phyloP scores from a whole-genome alignment of 495 filamentous ascomycete genomes.

The Pseudevernia furfuracea region DNA sequence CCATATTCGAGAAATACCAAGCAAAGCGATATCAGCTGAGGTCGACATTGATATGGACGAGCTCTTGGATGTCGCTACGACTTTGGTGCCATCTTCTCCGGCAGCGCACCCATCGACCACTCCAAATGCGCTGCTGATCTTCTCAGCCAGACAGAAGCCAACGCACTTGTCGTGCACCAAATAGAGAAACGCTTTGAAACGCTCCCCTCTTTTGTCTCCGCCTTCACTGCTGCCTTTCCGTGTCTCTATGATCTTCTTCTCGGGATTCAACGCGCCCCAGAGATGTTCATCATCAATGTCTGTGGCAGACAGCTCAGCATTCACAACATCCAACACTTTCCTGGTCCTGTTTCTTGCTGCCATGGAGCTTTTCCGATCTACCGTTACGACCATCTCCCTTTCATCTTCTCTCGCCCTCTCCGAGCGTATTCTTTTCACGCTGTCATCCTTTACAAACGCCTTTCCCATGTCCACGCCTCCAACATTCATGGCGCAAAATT shows the following conservation, averaged over 20 bases:
- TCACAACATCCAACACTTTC: constrained; percentile 59
- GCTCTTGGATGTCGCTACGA: constrained; percentile 26
- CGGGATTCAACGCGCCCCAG: constrained; percentile 48
- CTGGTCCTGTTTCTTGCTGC: constrained; percentile 50
- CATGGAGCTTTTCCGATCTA: constrained; percentile 47
- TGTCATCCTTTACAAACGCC: constrained; percentile 40
- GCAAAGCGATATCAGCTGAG: constrained; percentile 42
- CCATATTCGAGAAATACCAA: constrained; percentile 69
- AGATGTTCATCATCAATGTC: constrained; percentile 51
- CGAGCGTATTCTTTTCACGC: constrained; percentile 41
- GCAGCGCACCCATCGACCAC: constrained; percentile 37
- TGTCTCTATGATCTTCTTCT: constrained; percentile 29
- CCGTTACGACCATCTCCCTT: constrained; percentile 46
- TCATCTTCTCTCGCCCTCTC: constrained; percentile 43
- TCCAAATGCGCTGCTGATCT: constrained; percentile 50
- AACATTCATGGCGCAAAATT: constrained; percentile 59
- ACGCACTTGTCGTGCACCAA: constrained; percentile 57
- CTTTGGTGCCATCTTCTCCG: constrained; percentile 23
- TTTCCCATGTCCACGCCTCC: constrained; percentile 58
- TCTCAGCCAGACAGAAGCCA: constrained; percentile 58
- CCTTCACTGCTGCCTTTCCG: constrained; percentile 8
- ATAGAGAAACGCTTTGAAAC: constrained; percentile 59
- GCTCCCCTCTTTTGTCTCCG: constrained; percentile 34
- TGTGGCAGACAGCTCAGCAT: constrained; percentile 56
- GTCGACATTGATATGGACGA: constrained; percentile 42